Evolutionary conservation across 2,329 filamentous ascomycete species (phyloP), one percentile per base, ranked within the genome.

Genomic region (Botrytis fragariae): DNA sequence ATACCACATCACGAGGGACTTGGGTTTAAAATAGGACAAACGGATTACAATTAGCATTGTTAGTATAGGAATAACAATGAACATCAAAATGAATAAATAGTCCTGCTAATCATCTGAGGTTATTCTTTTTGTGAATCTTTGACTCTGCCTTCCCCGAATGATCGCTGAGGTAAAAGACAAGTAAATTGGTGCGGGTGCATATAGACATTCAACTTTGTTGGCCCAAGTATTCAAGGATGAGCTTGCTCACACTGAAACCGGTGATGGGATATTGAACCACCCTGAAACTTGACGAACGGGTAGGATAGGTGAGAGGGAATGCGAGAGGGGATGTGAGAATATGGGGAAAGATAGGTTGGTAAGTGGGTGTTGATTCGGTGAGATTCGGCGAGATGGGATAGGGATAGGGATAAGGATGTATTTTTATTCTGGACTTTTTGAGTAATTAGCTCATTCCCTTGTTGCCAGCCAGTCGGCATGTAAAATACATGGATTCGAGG

Each of bases 11-110:
- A 51, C 22, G 35, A 71, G 22, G 42, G 37, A 35, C 42, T 63
- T 64, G 57, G 57, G 69, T 39, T 48, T n/a, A 51, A 63, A 71
- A 37, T 4, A 32, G 57, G 14, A 25, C 20, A 64, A 63, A 63
- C 9, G 32, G 60, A 25, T 29, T 29, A 62, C 59, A 61, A 48
- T 44, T 45, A 25, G 68, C 35, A 57, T 32, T 42, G 48, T 54
- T 68, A 42, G 65, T 42, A 68, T 32, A 68, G 37, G n/a, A 68
- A 68, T 57, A 37, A 68, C n/a, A 44, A 57, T 57, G 39, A 42
- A 42, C 37, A 57, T 57, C 6, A 42, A 68, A 68, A 68, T 57
- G 48, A 57, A 68, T 57, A 35, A 68, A 68, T 7, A 25, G 4
- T 25, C 37, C 32, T 39, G 48, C 48, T 10, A 51, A 42, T 44